Evolutionary conservation across 148 eudicot genomes (phyloP), one percentile per base, ranked within the genome.

Genomic region (Beta vulgaris): DNA sequence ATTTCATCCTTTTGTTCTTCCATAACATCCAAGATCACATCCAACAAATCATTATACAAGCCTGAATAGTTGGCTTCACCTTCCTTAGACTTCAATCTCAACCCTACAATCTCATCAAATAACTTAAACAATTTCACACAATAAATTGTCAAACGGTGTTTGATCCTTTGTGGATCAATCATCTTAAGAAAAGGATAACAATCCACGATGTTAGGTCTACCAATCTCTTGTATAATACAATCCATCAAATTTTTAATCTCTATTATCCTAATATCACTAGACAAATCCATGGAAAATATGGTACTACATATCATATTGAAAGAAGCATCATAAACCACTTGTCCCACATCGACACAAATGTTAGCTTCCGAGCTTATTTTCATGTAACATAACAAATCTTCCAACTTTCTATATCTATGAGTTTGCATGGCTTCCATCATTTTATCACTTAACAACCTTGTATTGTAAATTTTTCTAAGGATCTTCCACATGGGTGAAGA

Each of bases 121-220:
- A 85, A 78, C 29, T 82, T 84, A 43, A 88, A 68, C 68, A 88
- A 73, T 40, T 86, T 87, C 46, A 79, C 87, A 71, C 85, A 78
- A 72, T 76, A 80, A 72, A 76, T 81, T 29, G 62, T 78, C 65
- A 83, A 82, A 46, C 77, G 78, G 59, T 71, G 81, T 59, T 80
- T 78, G 9, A 88, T 44, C 6, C 91, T 74, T 77, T 86, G 91
- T 3, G 74, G 83, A 73, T 88, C 91, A 21, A 82, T 43, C 77
- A 67, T 63, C 35, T 72, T 74, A 29, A 88, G 70, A 19, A 57
- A 8, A 1, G 91, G 86, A 26, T 77, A 84, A 16, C 61, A 80
- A 64, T 86, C 89, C 16, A 80, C 83, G 0, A 86, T 73, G 39
- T 88, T 88, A 14, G 91, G 87, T 18, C 75, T 79, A 3, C 86